Percentiles rank a stretch among this genome's conserved stretches.
Conservation (phyloP, 1,139 yeast genomes). For the Eremothecium gossypii region DNA sequence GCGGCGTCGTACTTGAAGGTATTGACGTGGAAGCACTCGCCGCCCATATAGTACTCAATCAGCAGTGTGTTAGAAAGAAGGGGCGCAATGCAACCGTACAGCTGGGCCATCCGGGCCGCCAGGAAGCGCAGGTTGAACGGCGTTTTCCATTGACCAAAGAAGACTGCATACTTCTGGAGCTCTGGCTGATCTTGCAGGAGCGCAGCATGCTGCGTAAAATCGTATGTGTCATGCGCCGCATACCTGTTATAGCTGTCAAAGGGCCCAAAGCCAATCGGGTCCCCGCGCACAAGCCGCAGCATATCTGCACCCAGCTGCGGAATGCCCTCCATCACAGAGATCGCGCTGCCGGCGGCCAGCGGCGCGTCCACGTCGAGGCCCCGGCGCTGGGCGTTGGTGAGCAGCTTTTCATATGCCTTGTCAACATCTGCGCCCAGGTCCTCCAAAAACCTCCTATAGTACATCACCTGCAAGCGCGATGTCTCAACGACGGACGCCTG, state of each 20-base stretch:
- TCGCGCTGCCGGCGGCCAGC: slow-evolving; percentile 34
- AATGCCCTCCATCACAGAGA: slow-evolving; percentile 34
- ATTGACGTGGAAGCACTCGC: slow-evolving; percentile 34
- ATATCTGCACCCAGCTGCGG: slow-evolving; percentile 38
- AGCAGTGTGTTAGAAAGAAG: slow-evolving; percentile 33
- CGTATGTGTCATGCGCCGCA: slow-evolving; percentile 6
- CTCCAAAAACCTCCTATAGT: slow-evolving; percentile 42
- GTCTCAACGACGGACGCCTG: slow-evolving; percentile 40
- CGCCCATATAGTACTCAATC: slow-evolving; percentile 46
- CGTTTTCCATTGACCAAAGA: slow-evolving; percentile 37
- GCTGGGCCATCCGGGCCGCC: slow-evolving; percentile 46
- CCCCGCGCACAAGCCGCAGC: slow-evolving; percentile 38
- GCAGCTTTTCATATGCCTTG: slow-evolving; percentile 23
- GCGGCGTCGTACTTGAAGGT: slow-evolving; percentile 32
- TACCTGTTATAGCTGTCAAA: slow-evolving; percentile 29
- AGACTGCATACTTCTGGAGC: slow-evolving; percentile 12
- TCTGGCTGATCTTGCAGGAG: slow-evolving; percentile 11
- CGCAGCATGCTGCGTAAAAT: slow-evolving; percentile 12
- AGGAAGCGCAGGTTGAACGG: slow-evolving; percentile 51
- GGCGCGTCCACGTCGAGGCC: slow-evolving; percentile 43
- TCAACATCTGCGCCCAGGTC: slow-evolving; percentile 28
- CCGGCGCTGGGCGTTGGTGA: slow-evolving; percentile 39
- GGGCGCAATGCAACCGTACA: slow-evolving; percentile 34
- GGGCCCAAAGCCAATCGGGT: slow-evolving; percentile 34
- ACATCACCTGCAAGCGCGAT: slow-evolving; percentile 48